Percentiles rank a stretch among this genome's conserved stretches.
Conservation (phyloP, 108 stramenopile species). For the Nannochloropsis gaditana region DNA sequence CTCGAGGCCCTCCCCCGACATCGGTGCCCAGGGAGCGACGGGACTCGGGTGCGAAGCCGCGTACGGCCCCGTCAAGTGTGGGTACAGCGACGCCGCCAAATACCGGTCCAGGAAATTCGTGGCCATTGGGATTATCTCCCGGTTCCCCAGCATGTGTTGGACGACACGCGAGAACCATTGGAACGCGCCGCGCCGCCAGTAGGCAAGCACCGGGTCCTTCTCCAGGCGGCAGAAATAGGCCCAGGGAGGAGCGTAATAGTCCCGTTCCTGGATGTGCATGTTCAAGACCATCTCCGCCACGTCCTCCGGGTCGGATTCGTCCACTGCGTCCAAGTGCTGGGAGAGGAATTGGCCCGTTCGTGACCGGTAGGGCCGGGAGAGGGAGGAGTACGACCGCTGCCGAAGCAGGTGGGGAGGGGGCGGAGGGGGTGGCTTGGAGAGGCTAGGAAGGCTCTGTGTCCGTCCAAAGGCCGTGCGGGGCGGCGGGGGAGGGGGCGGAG, state of each 20-base stretch:
- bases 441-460: neutral
- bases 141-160: neutral
- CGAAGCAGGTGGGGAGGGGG: neutral
- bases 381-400: neutral
- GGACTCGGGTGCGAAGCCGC: neutral
- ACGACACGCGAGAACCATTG: slow-evolving; percentile 7
- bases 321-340: neutral
- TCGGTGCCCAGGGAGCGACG: neutral
- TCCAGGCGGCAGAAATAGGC: neutral
- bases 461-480: neutral
- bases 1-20: neutral
- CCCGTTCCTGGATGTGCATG: neutral
- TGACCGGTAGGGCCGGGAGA: neutral
- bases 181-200: neutral
- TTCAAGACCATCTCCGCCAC: neutral
- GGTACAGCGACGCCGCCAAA: neutral
- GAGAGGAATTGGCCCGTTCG: neutral
- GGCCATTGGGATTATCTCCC: neutral
- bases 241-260: neutral
- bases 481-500: neutral
- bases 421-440: neutral
- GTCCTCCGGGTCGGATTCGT: neutral
- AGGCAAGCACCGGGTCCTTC: neutral
- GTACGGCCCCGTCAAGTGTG: neutral
- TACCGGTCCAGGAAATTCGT: neutral